These are phyloP conservation scores for Microbotryum intermedium DNA, from an alignment of 1,284 basidiomycete species.

Conservation along the genomic window DNA sequence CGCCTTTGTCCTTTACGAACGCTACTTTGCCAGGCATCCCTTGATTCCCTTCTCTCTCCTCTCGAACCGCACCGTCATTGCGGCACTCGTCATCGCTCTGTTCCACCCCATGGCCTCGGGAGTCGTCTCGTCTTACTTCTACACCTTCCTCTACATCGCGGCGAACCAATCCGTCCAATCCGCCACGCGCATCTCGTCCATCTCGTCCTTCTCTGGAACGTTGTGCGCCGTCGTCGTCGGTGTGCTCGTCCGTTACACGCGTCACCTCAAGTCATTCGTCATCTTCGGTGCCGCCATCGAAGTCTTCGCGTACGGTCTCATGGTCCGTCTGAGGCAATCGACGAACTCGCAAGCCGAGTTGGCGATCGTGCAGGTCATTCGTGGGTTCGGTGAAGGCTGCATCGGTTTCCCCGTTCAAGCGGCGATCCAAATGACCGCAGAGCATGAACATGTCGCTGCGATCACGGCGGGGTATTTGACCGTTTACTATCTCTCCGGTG, in stretches of 20 bases:
- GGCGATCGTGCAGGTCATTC: slow-evolving; percentile 36
- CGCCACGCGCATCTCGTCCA: slow-evolving; percentile 34
- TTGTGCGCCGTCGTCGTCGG: slow-evolving; percentile 34
- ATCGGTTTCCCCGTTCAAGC: slow-evolving; percentile 39
- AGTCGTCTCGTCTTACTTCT: slow-evolving; percentile 36
- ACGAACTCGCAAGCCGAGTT: slow-evolving; percentile 35
- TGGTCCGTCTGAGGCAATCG: slow-evolving; percentile 37
- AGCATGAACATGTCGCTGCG: slow-evolving; percentile 38
- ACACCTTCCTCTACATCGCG: slow-evolving; percentile 34
- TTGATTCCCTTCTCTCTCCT: slow-evolving; percentile 38
- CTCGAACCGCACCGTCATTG: slow-evolving; percentile 37
- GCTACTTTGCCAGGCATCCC: slow-evolving; percentile 36
- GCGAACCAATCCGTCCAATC: slow-evolving; percentile 32
- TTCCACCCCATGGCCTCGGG: slow-evolving; percentile 37
- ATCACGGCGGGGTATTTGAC: slow-evolving; percentile 38
- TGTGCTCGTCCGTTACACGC: slow-evolving; percentile 28
- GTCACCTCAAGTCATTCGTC: slow-evolving; percentile 38
- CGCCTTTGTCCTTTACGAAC: slow-evolving; percentile 36
- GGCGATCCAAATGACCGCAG: slow-evolving; percentile 36
- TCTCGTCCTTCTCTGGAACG: slow-evolving; percentile 34
- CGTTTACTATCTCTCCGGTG: slow-evolving; percentile 39
- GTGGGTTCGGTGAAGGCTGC: slow-evolving; percentile 35
- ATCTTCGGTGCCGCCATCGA: slow-evolving; percentile 36
- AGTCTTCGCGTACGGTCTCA: slow-evolving; percentile 35
- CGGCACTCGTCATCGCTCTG: slow-evolving; percentile 35